Evolutionary conservation across 2,329 filamentous ascomycete species (phyloP).

Genomic region (Neopestalotiopsis clavispora): DNA sequence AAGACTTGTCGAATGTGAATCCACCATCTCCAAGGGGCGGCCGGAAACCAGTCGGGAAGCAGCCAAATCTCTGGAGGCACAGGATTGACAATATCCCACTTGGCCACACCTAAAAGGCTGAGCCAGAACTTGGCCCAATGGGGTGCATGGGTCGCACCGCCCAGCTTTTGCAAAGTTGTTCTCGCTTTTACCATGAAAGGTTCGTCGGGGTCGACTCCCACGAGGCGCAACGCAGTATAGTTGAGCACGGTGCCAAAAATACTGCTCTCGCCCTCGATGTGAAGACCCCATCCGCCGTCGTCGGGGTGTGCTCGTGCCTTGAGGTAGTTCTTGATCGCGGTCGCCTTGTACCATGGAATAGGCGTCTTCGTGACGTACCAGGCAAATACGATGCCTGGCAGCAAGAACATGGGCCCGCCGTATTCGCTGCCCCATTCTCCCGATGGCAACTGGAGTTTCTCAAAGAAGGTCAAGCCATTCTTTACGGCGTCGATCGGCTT

Average conservation of each 20-base stretch:
- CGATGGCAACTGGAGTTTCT: conserved; percentile 82
- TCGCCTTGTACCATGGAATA: conserved; percentile 78
- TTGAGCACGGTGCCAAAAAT: conserved; percentile 92
- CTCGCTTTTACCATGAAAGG: conserved; percentile 85
- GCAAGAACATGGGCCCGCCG: conserved; percentile 93
- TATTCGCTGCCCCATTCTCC: conserved; percentile 99
- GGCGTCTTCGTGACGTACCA: conserved; percentile 91
- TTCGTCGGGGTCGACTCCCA: conserved; percentile 85
- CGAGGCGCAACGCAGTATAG: conserved; percentile 78
- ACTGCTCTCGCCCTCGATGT: conserved; percentile 91
- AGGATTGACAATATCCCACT: conserved; percentile 94
- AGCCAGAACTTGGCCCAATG: conserved; percentile 99
- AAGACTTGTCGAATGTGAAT: conserved; percentile 98
- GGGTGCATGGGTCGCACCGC: conserved; percentile 81
- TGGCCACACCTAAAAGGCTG: conserved; percentile 77
- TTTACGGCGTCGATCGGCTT: conserved; percentile 77
- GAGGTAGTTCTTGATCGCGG: conserved; percentile 91
- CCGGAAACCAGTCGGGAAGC: conserved; percentile 86
- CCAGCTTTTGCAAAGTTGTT: conserved; percentile 79
- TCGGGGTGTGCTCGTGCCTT: conserved; percentile 82
- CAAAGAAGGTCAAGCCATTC: conserved; percentile 89
- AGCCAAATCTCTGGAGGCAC: conserved; percentile 94
- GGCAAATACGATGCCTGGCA: conserved; percentile 82
- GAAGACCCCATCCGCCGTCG: conserved; percentile 96
- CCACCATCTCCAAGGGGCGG: conserved; percentile 96